Evolutionary conservation across 1,284 basidiomycete genomes (phyloP), one percentile per base, ranked within the genome.

Genomic region (Bondarzewia mesenterica): DNA sequence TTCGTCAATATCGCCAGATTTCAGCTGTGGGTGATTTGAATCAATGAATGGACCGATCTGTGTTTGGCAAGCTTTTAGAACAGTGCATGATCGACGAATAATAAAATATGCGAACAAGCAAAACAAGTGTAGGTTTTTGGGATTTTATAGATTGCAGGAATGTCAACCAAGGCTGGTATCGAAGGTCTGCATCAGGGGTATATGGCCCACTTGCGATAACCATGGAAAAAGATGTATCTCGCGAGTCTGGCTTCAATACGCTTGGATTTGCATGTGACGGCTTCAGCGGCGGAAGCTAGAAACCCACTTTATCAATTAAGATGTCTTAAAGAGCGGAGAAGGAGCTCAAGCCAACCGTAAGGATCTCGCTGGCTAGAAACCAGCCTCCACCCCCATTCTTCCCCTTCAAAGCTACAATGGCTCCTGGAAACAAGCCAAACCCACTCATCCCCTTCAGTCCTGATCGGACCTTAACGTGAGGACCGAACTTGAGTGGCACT

Each of bases 21-120:
- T 80, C 51, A 98, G 77, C 38, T 74, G 68, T 0, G 87, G 78
- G 64, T 98, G 93, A 12, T 73, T 62, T 0, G 76, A 65, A 55
- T 95, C 90, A 32, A 98, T 66, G 60, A 98, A 98, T 1, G 95
- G 95, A 0, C 95, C 95, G 12, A 90, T 67, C 93, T 94, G 59
- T 45, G 14, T 44, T 27, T 15, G 5, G n/a, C 7, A 5, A 20
- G 1, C 3, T 18, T 32, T 1, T 3, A 32, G n/a, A 21, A 23
- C 10, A 16, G 35, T n/a, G 26, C 42, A 20, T 47, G 29, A 15
- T 16, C 5, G 29, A 3, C 3, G 26, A 10, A 23, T 8, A 8
- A 22, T 22, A 48, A 48, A 54, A 27, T 21, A 42, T 21, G 66
- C 81, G 51, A 60, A 94, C 93, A 48, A 98, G 69, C 8, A 98